These are phyloP conservation scores for Penicillium olsonii DNA, from an alignment of 2,329 filamentous ascomycete genomes.

Conservation along the genomic window DNA sequence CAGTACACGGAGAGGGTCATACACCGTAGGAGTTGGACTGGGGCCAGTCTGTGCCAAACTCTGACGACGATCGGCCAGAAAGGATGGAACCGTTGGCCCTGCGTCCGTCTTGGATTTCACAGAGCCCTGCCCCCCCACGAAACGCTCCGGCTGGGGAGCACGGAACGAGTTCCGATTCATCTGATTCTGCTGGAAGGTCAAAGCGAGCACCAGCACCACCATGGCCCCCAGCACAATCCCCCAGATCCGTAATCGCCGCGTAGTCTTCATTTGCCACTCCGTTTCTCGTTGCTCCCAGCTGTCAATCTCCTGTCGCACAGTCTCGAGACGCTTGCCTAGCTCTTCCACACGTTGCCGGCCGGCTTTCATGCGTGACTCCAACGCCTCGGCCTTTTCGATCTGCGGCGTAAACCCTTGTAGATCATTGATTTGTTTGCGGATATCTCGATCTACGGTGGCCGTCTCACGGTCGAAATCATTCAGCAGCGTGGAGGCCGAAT, in stretches of 20 bases:
- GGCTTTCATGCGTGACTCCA: constrained; percentile 43
- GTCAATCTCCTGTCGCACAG: constrained; percentile 41
- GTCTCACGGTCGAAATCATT: constrained; percentile 42
- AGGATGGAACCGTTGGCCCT: constrained; percentile 20
- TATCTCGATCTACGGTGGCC: constrained; percentile 37
- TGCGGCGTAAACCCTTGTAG: constrained; percentile 43
- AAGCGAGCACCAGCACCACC: constrained; percentile 31
- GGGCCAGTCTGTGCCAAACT: constrained; percentile 10
- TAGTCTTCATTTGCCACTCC: constrained; percentile 44
- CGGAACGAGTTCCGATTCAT: constrained; percentile 20
- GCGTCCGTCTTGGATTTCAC: background rate
- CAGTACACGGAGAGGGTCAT: constrained; percentile 30
- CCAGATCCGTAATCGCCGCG: constrained; percentile 43
- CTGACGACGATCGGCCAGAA: constrained; percentile 22
- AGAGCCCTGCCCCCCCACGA: background rate
- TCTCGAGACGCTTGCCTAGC: constrained; percentile 42
- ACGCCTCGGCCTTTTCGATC: constrained; percentile 34
- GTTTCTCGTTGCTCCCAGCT: constrained; percentile 45
- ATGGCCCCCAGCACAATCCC: constrained; percentile 27
- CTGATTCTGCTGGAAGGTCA: constrained; percentile 29
- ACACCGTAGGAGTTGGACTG: constrained; percentile 13
- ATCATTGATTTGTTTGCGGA: constrained; percentile 39
- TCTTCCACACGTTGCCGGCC: constrained; percentile 37
- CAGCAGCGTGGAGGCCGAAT: constrained; percentile 39
- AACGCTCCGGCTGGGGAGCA: constrained; percentile 4